Base-by-base conservation (phyloP, 345 rosid species). In the Bretschneidera sinensis region DNA sequence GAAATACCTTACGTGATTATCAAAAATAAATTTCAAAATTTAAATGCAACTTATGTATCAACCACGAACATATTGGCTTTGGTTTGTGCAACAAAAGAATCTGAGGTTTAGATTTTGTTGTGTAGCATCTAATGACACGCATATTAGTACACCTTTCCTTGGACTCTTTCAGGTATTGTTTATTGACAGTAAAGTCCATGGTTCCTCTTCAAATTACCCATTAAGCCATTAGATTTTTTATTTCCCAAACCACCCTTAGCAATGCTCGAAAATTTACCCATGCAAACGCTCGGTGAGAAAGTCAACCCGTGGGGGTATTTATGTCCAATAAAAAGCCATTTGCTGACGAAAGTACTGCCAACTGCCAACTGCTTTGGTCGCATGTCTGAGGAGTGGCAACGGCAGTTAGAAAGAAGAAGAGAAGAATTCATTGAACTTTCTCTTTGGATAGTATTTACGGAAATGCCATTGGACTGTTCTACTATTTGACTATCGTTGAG, bases 321-420 rank as follows among this genome's bases (percentile, higher is more conserved):
- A 5, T 35, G 60, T 57, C 25, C 24, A 2, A 23, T 13, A 55
- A 33, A 11, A 9, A 35, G 25, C 21, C 9, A 18, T 14, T 20
- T 21, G 49, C 22, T 31, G 18, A 57, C 24, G 48, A 6, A 55
- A 55, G 45, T 16, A 9, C 4, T 39, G 11, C 43, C 59, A 55
- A 9, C 4, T 39, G 11, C 43, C 59, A 55, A 55, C 59, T 10
- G 9, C 59, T 21, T 55, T 18, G 43, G 45, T 16, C 58, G 60
- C 60, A 56, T 56, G 60, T 33, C 17, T 34, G 61, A 57, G 50
- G 19, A 57, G 61, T 57, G 61, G 61, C 49, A 17, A 14, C 14
- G 25, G 48, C 2, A 55, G 45, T 7, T 39, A 11, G 45, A 8
- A 39, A 39, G n/a, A n/a, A n/a, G n/a, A n/a, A n/a, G n/a, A 14